Evolutionary conservation across 1,284 basidiomycete species (phyloP).

Genomic region (Ceratobasidium sp.): DNA sequence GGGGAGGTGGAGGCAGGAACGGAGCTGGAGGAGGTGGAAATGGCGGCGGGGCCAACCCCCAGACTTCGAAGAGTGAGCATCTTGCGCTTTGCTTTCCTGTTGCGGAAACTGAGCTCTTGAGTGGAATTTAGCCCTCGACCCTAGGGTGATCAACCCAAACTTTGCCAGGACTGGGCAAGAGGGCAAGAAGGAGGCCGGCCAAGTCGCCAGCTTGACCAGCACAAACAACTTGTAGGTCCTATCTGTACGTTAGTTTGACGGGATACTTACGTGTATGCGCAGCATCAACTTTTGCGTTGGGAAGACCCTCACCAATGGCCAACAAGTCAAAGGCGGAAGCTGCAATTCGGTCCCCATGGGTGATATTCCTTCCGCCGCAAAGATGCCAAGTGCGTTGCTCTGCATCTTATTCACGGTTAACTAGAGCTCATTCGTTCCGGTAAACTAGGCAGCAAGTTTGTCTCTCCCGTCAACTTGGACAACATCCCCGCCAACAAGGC

Average conservation of each 20-base stretch:
- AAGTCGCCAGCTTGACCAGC: constrained; percentile 51
- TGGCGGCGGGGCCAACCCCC: constrained; percentile 3
- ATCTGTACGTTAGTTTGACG: constrained; percentile 46
- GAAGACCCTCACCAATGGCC: constrained; percentile 54
- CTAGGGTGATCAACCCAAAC: constrained; percentile 44
- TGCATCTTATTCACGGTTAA: neutral
- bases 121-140: constrained; percentile 46
- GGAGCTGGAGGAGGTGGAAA: neutral
- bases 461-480: constrained; percentile 50
- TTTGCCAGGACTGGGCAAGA: constrained; percentile 46
- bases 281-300: constrained; percentile 49
- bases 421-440: neutral
- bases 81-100: neutral
- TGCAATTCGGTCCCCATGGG: constrained; percentile 53
- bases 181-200: constrained; percentile 46
- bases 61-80: constrained; percentile 30
- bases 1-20: neutral
- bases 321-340: constrained; percentile 53
- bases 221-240: constrained; percentile 51
- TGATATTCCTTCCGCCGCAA: constrained; percentile 36
- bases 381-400: constrained; percentile 43
- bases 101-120: neutral
- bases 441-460: constrained; percentile 47
- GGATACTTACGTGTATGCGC: constrained; percentile 44
- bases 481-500: constrained; percentile 51